These are phyloP conservation scores for Paraleonurus japonicus DNA, from an alignment of 257 asterid species.

Conservation along the genomic window DNA sequence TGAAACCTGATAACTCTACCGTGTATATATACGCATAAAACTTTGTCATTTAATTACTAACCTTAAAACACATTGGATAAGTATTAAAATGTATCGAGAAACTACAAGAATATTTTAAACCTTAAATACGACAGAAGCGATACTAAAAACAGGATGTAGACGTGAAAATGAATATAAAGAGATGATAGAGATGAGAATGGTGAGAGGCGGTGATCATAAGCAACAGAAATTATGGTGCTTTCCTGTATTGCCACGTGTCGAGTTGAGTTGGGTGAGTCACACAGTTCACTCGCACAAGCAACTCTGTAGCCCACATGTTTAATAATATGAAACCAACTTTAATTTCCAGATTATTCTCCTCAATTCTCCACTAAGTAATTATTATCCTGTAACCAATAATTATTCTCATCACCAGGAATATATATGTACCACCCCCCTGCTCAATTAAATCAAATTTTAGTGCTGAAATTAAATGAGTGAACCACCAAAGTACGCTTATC, in stretches of 20 bases:
- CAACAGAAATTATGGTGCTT: neutral
- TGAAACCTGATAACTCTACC: no score
- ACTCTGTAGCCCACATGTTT: neutral
- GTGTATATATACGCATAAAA: no score
- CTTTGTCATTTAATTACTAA: no score
- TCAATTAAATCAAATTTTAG: neutral
- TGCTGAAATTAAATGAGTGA: constrained; percentile 45
- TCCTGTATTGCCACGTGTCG: neutral
- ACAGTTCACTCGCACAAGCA: neutral
- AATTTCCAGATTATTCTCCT: constrained; percentile 29
- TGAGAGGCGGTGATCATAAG: no score
- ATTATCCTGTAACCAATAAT: constrained; percentile 9
- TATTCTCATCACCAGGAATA: neutral
- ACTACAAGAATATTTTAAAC: no score
- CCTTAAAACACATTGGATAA: neutral
- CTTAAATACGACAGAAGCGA: no score
- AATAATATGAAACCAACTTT: neutral
- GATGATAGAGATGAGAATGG: neutral
- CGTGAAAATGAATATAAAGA: no score
- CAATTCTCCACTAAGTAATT: neutral
- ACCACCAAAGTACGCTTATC: constrained; percentile 60
- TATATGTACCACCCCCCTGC: neutral
- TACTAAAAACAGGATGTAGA: no score
- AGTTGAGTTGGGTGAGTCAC: neutral
- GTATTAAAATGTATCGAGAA: no score